Evolutionary conservation across 1,284 basidiomycete genomes (phyloP).

Genomic region (Trametes pubescens): DNA sequence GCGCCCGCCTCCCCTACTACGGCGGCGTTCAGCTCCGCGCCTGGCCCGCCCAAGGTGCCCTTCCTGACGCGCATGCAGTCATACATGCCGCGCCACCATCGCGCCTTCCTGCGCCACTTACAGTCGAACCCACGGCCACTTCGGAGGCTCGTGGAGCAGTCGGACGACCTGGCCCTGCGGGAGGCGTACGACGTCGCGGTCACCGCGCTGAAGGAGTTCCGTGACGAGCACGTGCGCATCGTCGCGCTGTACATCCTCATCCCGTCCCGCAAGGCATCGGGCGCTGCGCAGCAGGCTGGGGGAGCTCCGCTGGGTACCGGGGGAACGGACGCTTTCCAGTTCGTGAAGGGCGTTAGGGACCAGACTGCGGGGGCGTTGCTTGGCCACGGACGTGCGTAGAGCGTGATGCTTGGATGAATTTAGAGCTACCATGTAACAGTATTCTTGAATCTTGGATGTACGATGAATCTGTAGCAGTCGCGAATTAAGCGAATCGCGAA

Average conservation of each 20-base stretch:
- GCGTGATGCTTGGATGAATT: too few species aligned
- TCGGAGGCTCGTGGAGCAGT: conserved; percentile 56
- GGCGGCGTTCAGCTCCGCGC: conserved; percentile 30
- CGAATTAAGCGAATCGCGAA: too few species aligned
- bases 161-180: conserved; percentile 47
- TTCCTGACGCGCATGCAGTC: conserved; percentile 85
- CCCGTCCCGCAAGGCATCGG: conserved; percentile 55
- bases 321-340: conserved; percentile 83
- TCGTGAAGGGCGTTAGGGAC: conserved; percentile 83
- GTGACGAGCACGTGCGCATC: conserved; percentile 90
- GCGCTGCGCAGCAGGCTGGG: conserved; percentile 28
- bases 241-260: conserved; percentile 87
- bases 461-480: too few species aligned
- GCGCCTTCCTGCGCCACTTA: conserved; percentile 88
- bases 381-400: not conserved
- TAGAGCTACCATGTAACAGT: too few species aligned
- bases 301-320: conserved; percentile 78
- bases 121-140: conserved; percentile 65
- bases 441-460: too few species aligned
- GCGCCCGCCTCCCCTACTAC: conserved; percentile 19
- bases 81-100: conserved; percentile 94
- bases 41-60: conserved; percentile 44
- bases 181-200: conserved; percentile 82
- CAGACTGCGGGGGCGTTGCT: conserved; percentile 63
- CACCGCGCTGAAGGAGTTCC: conserved; percentile 77